Percentiles rank a stretch among this genome's conserved stretches.
Conservation (phyloP, 2,329 filamentous ascomycete species). For the Botrytis deweyae region DNA sequence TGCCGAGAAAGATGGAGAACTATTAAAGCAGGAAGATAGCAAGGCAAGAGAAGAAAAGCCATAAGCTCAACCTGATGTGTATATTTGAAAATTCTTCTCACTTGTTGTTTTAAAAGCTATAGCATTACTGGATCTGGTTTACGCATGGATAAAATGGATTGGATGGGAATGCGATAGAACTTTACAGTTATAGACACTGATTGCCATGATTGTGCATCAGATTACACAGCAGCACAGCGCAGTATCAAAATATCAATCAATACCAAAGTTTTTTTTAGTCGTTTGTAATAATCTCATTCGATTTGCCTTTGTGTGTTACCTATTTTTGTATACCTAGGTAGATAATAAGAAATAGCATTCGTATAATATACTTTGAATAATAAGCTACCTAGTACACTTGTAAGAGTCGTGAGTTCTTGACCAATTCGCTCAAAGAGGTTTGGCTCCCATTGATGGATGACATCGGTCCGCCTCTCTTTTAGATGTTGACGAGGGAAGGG, state of each 20-base stretch:
- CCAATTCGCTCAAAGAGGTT: constrained; percentile 8
- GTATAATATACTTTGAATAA: neutral
- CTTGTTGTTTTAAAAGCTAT: constrained; percentile 31
- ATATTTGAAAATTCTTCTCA: constrained; percentile 28
- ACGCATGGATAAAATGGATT: constrained; percentile 30
- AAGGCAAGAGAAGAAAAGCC: constrained; percentile 30
- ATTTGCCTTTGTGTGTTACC: neutral
- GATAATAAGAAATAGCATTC: neutral
- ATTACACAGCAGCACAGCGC: constrained; percentile 4
- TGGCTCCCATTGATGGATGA: constrained; percentile 16
- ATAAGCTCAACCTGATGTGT: constrained; percentile 21
- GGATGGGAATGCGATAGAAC: constrained; percentile 20
- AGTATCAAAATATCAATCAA: constrained; percentile 5
- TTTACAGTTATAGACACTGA: constrained; percentile 20
- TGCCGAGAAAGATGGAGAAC: constrained; percentile 52
- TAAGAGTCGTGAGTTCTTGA: neutral
- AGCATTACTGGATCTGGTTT: constrained; percentile 30
- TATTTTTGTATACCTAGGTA: neutral
- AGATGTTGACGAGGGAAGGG: neutral
- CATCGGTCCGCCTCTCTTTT: constrained; percentile 16
- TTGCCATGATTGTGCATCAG: constrained; percentile 15
- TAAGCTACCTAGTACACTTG: neutral
- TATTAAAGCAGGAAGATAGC: constrained; percentile 46
- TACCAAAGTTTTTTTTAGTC: neutral
- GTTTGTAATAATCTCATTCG: neutral